Evolutionary conservation across 176 grass and related monocot genomes (phyloP).

Genomic region (Oryza longistaminata): DNA sequence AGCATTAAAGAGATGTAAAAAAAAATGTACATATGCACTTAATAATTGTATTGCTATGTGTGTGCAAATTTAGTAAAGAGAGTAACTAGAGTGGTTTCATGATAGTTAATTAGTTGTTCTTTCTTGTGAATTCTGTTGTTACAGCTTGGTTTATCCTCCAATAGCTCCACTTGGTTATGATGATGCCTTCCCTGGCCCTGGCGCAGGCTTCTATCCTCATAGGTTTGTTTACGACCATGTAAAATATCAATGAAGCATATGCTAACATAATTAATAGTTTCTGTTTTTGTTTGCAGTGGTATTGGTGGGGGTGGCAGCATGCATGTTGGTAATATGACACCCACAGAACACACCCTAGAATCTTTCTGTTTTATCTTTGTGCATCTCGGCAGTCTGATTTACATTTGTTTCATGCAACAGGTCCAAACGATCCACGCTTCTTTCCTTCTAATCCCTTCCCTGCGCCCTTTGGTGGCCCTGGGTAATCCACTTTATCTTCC

Average conservation of each 20-base stretch:
- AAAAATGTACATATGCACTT: not conserved
- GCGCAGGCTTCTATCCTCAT: constrained; percentile 75
- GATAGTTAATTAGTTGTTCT: constrained; percentile 1
- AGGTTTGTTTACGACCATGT: constrained; percentile 49
- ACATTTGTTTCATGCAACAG: constrained; percentile 37
- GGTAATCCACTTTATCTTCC: constrained; percentile 41
- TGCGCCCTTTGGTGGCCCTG: constrained; percentile 43
- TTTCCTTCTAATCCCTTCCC: constrained; percentile 65
- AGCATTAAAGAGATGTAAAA: not conserved
- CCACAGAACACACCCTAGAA: not conserved
- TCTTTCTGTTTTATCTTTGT: constrained; percentile 12
- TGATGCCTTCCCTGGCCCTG: constrained; percentile 76
- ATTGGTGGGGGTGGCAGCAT: constrained; percentile 60
- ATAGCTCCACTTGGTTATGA: constrained; percentile 53
- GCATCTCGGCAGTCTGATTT: not conserved
- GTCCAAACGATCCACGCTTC: constrained; percentile 80
- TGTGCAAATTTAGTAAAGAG: not conserved
- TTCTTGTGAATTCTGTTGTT: constrained; percentile 13
- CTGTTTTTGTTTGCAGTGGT: constrained; percentile 58
- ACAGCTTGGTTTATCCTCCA: constrained; percentile 72
- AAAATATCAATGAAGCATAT: not conserved
- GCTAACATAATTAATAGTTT: constrained; percentile 24
- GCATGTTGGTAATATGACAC: constrained; percentile 70
- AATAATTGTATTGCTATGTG: not conserved
- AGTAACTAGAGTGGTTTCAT: not conserved